Evolutionary conservation across 768 basidiomycete genomes (phyloP).

Genomic region (Favolaschia claudopus): DNA sequence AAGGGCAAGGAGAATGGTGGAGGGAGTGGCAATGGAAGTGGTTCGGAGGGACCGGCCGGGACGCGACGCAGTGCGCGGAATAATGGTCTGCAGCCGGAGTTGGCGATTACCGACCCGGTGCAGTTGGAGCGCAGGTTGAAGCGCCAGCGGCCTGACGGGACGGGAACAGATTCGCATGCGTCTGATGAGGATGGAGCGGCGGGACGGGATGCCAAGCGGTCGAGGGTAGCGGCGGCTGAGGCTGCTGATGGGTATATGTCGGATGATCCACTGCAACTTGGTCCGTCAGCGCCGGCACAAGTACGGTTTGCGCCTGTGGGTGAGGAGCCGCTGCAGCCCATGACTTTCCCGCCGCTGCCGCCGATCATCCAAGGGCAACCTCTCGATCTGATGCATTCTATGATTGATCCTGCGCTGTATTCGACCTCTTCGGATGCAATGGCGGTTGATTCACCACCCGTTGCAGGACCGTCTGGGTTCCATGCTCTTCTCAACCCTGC

Average conservation of each 20-base stretch:
- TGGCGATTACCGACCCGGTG: conserved; percentile 76
- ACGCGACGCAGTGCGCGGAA: conserved; percentile 75
- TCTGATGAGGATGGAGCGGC: conserved; percentile 62
- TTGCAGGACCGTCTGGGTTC: conserved; percentile 51
- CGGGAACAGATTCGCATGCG: conserved; percentile 55
- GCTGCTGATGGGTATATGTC: conserved; percentile 55
- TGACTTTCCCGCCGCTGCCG: conserved; percentile 10
- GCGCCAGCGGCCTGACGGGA: conserved; percentile 68
- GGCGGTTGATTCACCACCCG: conserved; percentile 43
- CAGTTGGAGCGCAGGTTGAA: conserved; percentile 80
- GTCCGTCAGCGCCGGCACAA: conserved; percentile 36
- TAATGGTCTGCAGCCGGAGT: conserved; percentile 76
- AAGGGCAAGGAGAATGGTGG: conserved; percentile 55
- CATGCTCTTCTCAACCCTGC: conserved; percentile 65
- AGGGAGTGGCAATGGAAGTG: conserved; percentile 39
- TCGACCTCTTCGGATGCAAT: conserved; percentile 37
- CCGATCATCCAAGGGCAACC: conserved; percentile 9
- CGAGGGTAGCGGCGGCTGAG: conserved; percentile 52
- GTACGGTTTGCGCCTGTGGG: conserved; percentile 69
- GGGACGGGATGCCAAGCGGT: conserved; percentile 64
- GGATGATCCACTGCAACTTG: conserved; percentile 55
- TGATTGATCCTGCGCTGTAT: conserved; percentile 17
- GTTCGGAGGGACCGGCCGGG: conserved; percentile 46
- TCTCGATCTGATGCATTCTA: conserved; percentile 24
- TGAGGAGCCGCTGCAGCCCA: conserved; percentile 21